phyloP scores from a whole-genome alignment of 2,329 filamentous ascomycete species.

The Stenocarpella maydis region DNA sequence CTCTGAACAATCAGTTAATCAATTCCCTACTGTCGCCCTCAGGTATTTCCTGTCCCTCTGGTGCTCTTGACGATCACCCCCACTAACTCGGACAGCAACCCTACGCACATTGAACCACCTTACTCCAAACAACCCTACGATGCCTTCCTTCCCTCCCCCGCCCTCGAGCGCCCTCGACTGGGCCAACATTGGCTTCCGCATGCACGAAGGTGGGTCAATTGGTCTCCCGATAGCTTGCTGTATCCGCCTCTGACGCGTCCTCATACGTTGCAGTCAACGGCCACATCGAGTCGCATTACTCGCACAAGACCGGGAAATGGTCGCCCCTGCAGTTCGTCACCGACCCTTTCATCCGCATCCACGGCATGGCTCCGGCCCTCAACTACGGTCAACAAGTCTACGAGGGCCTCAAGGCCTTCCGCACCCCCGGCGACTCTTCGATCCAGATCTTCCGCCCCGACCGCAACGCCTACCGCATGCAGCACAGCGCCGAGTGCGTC shows the following conservation, averaged over 20 bases:
- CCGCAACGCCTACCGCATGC: conserved; percentile 84
- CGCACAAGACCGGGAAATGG: conserved; percentile 78
- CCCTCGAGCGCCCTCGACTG: conserved; percentile 89
- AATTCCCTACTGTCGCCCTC: background rate
- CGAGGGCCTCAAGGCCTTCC: conserved; percentile 98
- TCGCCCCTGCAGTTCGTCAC: conserved; percentile 78
- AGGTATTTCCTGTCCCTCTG: too few species aligned
- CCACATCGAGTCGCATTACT: conserved; percentile 90
- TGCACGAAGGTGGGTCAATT: conserved; percentile 78
- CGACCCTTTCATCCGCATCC: conserved; percentile 86
- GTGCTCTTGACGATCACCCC: background rate
- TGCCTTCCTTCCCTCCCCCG: conserved; percentile 75
- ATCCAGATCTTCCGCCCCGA: conserved; percentile 90
- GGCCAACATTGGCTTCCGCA: conserved; percentile 90
- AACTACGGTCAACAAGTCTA: conserved; percentile 99
- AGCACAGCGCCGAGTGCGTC: conserved; percentile 83
- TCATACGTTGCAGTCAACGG: conserved; percentile 75
- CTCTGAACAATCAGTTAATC: background rate
- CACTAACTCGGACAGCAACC: background rate
- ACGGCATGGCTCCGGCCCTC: conserved; percentile 92
- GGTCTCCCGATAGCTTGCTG: background rate
- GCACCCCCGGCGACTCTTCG: conserved; percentile 69
- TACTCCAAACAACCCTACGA: conserved; percentile 39
- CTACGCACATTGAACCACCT: background rate
- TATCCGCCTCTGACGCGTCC: background rate